Evolutionary conservation across 2,329 filamentous ascomycete genomes (phyloP), one percentile per base, ranked within the genome.

Genomic region (Hypoxylon sp.): DNA sequence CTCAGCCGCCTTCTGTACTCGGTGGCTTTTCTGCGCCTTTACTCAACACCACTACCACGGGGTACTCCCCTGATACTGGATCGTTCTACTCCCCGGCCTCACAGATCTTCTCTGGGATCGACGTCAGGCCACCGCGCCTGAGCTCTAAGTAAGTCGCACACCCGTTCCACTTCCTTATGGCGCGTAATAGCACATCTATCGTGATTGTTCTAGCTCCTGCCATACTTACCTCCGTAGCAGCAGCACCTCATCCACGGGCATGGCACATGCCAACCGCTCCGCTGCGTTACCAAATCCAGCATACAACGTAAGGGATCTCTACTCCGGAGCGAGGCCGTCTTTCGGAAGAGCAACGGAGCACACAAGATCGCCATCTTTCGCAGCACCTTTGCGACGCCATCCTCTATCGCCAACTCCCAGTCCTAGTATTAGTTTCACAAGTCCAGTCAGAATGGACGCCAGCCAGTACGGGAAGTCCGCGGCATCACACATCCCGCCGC

Each of bases 181-280:
- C 52, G 40, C 63, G 61, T 61, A 58, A 69, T 62, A 63, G 40
- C 54, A 56, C 52, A 57, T 50, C 40, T 51, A 53, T 61, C 48
- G 53, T 61, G 38, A 65, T 55, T 61, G 20, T 18, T 65, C 32
- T 52, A 54, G 56, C 38, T 63, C 55, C 64, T 67, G 30, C 56
- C 62, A 65, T 72, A 75, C 78, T 82, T 72, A 82, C 77, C 68
- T 71, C 69, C 64, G 64, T 73, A 77, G 71, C 73, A 85, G 80
- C 78, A 84, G 78, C 76, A 80, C 79, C 61, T 79, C 84, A 58
- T 81, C 83, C 64, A 80, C 82, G 80, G 84, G 83, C 74, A 87
- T 88, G 84, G 82, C 84, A 80, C 84, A 86, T 82, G 80, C 80
- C 78, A 84, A 84, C 76, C 82, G 84, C 73, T 79, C 82, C 73